These are phyloP conservation scores for Pyrrhoderma lamaoense DNA, from an alignment of 1,284 basidiomycete genomes.

Conservation along the genomic window DNA sequence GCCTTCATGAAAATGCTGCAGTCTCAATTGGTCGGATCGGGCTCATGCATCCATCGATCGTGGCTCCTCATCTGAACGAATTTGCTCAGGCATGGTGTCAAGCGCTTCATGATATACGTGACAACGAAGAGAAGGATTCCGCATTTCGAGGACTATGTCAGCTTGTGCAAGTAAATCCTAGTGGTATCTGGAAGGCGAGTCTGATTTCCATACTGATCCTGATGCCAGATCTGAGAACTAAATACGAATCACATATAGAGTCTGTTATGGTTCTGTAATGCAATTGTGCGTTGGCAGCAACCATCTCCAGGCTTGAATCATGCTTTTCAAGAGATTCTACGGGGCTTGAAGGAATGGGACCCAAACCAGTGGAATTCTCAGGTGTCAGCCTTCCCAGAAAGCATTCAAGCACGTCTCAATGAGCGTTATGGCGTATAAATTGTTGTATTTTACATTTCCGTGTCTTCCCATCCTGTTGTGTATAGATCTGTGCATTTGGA, in stretches of 20 bases:
- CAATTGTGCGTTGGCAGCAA: constrained; percentile 89
- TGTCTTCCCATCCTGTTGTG: too few relatives aligned
- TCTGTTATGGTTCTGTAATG: constrained; percentile 93
- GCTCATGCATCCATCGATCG: constrained; percentile 81
- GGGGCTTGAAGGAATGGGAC: constrained; percentile 81
- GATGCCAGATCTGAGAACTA: not conserved
- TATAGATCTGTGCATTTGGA: too few relatives aligned
- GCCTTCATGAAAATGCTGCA: constrained; percentile 95
- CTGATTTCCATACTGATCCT: too few relatives aligned
- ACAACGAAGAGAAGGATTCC: constrained; percentile 99
- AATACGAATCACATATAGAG: constrained; percentile 42
- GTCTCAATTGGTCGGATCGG: constrained; percentile 98
- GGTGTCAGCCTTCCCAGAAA: constrained; percentile 67
- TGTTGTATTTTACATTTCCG: not conserved
- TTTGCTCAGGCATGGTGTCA: constrained; percentile 98
- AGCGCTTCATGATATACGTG: constrained; percentile 95
- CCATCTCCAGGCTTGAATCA: constrained; percentile 83
- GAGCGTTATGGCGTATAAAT: constrained; percentile 67
- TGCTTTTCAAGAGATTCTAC: constrained; percentile 84
- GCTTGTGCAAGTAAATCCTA: constrained; percentile 90
- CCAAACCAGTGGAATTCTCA: constrained; percentile 72
- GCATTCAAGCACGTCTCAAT: constrained; percentile 71
- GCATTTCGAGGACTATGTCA: constrained; percentile 97
- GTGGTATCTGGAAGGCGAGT: constrained; percentile 79
- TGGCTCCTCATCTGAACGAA: constrained; percentile 85